Conservation (phyloP, 345 rosid species). For the Syzygium aromaticum region DNA sequence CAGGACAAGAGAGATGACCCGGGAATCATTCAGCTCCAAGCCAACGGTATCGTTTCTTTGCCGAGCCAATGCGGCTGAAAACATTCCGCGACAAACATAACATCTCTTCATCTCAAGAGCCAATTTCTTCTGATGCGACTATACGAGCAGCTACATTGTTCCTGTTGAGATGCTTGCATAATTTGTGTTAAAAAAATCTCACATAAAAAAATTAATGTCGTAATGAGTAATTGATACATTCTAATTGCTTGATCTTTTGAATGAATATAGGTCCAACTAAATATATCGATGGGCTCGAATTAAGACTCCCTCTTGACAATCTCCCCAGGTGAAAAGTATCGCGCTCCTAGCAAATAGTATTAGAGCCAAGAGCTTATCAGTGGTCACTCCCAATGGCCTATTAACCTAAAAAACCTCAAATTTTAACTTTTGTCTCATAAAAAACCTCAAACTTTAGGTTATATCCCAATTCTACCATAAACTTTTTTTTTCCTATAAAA, state of each 20-base stretch:
- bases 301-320: too few species aligned
- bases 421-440: too few species aligned
- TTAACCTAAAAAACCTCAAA: too few species aligned
- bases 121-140: neutral
- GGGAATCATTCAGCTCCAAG: neutral
- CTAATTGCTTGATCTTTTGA: neutral
- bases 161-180: neutral
- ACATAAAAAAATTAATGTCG: accelerated
- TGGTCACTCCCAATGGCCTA: too few species aligned
- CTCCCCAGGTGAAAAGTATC: too few species aligned
- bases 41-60: neutral
- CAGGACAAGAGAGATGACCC: neutral
- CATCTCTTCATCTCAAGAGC: neutral
- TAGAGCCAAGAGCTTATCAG: too few species aligned
- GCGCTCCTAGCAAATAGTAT: too few species aligned
- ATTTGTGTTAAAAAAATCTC: neutral
- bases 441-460: too few species aligned
- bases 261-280: neutral
- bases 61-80: neutral
- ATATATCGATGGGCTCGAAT: accelerated
- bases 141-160: neutral
- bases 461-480: too few species aligned
- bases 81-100: neutral
- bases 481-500: too few species aligned
- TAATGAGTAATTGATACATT: neutral